Percentiles rank a stretch among this genome's conserved stretches.
Evolutionary conservation across 306 rosid species (phyloP).

Genomic region (Macrotyloma uniflorum): DNA sequence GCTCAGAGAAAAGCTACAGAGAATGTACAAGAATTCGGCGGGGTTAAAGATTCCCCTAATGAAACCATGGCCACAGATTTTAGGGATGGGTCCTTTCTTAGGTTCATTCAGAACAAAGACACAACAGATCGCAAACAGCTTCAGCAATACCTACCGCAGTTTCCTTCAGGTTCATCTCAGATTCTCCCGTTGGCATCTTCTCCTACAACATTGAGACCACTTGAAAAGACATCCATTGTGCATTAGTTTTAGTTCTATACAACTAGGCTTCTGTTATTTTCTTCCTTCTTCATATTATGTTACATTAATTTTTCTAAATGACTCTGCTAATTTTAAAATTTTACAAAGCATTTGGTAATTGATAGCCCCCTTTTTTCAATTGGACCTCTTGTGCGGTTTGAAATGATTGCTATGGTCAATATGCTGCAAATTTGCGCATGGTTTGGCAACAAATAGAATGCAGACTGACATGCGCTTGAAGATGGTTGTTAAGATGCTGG

Average conservation of each 20-base stretch:
- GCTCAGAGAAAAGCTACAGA: conserved; percentile 49
- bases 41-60: conserved; percentile 25
- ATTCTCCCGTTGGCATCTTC: conserved; percentile 85
- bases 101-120: conserved; percentile 48
- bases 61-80: conserved; percentile 34
- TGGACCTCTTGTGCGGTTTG: conserved; percentile 19
- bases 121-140: conserved; percentile 42
- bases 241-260: conserved; percentile 52
- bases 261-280: conserved; percentile 41
- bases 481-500: conserved; percentile 37
- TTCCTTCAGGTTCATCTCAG: conserved; percentile 75
- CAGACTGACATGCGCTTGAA: conserved; percentile 42
- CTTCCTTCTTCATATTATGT: conserved; percentile 21
- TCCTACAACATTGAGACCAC: conserved; percentile 57
- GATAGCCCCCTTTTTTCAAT: neutral
- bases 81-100: conserved; percentile 50
- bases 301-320: conserved; percentile 37
- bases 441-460: conserved; percentile 45
- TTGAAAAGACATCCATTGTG: conserved; percentile 49
- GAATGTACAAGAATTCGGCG: conserved; percentile 40
- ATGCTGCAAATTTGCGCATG: conserved; percentile 37
- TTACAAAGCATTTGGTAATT: neutral
- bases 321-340: conserved; percentile 35
- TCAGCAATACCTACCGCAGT: conserved; percentile 44
- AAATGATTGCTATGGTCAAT: conserved; percentile 41